phyloP scores from a whole-genome alignment of 352 stramenopile genomes.

The Aphanomyces cochlioides region DNA sequence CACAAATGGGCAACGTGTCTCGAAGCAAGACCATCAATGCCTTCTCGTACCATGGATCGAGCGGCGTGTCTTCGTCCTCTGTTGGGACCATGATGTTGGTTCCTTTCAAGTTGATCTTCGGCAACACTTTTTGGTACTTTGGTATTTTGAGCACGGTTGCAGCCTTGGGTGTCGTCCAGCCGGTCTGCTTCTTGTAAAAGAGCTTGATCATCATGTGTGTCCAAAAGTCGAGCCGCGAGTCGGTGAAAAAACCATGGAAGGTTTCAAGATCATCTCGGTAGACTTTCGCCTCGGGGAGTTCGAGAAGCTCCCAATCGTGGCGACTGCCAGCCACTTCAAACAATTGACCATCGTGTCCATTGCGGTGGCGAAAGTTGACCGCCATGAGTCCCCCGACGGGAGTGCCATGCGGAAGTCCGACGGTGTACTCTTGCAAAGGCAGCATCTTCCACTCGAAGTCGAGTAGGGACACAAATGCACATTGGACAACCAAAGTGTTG shows the following conservation, averaged over 20 bases:
- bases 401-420: not conserved
- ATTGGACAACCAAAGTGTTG: not conserved
- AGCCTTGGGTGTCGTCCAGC: slow-evolving; percentile 16
- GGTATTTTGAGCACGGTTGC: not conserved
- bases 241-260: slow-evolving; percentile 17
- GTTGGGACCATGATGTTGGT: slow-evolving; percentile 11
- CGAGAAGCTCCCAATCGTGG: slow-evolving; percentile 23
- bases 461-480: slow-evolving; percentile 13
- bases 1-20: slow-evolving; percentile 8
- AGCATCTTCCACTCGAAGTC: slow-evolving; percentile 28
- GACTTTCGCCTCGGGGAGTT: slow-evolving; percentile 15
- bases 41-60: slow-evolving; percentile 8
- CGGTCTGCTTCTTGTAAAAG: slow-evolving; percentile 12
- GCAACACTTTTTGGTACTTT: slow-evolving; percentile 19
- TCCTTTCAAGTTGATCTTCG: slow-evolving; percentile 15
- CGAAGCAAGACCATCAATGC: slow-evolving; percentile 6
- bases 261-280: slow-evolving; percentile 19
- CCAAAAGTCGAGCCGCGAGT: slow-evolving; percentile 25
- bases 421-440: slow-evolving; percentile 18
- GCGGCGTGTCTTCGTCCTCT: slow-evolving; percentile 23
- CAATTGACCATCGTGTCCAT: not conserved
- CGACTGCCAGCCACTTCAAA: slow-evolving; percentile 4
- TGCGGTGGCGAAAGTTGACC: slow-evolving; percentile 17
- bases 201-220: slow-evolving; percentile 27
- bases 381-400: slow-evolving; percentile 22